phyloP scores from a whole-genome alignment of 2,329 filamentous ascomycete genomes.

The Lasiodiplodia gonubiensis region DNA sequence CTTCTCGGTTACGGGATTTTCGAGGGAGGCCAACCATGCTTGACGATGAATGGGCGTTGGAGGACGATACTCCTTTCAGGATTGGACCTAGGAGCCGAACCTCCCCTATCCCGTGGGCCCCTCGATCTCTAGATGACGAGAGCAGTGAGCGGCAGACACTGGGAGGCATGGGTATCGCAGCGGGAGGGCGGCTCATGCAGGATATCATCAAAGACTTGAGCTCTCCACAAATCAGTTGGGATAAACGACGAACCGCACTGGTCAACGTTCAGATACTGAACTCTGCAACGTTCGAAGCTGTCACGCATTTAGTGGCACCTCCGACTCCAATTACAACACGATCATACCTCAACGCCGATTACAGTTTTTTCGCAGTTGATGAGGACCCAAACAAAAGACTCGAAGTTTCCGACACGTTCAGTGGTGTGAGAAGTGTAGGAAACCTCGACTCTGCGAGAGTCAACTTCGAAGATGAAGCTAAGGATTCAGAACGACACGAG shows the following conservation, averaged over 20 bases:
- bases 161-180: background rate
- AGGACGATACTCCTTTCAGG: no score
- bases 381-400: background rate
- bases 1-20: no score
- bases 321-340: background rate
- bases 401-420: background rate
- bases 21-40: no score
- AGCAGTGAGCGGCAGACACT: background rate
- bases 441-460: background rate
- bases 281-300: background rate
- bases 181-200: background rate
- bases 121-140: no score
- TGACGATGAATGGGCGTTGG: no score
- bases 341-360: background rate
- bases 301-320: background rate
- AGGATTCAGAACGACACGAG: background rate
- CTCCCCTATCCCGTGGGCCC: no score
- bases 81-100: no score
- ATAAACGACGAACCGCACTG: background rate
- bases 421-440: background rate
- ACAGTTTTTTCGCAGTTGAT: background rate
- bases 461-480: no score
- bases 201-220: background rate
- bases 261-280: conserved; percentile 1
- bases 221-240: background rate